Evolutionary conservation across 192 early-diverging fungal genomes (phyloP).

Genomic region (Backusella parvicylindrica): DNA sequence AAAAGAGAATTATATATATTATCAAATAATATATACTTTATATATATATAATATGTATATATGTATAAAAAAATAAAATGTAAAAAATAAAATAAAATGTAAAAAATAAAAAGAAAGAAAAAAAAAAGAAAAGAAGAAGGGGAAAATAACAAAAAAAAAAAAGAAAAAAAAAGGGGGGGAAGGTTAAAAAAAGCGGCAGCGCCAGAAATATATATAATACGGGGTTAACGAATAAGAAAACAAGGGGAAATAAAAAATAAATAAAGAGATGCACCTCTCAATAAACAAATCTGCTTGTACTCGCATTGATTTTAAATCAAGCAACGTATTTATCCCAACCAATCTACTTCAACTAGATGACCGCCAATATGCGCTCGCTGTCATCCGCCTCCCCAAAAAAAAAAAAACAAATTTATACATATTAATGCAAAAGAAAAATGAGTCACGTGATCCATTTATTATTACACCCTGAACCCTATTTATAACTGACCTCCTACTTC

Average conservation of each 20-base stretch:
- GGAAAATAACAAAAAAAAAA: slow-evolving; percentile 14
- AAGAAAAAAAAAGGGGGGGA: slow-evolving; percentile 1
- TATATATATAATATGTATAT: slow-evolving; percentile 9
- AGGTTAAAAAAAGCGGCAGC: background rate
- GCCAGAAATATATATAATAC: background rate
- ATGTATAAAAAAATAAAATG: background rate
- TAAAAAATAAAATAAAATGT: slow-evolving; percentile 8
- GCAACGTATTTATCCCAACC: background rate
- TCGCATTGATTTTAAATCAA: slow-evolving; percentile 1
- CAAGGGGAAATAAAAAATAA: slow-evolving; percentile 9
- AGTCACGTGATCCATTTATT: background rate
- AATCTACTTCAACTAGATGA: background rate
- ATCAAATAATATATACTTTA: background rate
- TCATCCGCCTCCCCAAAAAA: background rate
- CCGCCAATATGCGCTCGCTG: slow-evolving; percentile 3
- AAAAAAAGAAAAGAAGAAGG: background rate
- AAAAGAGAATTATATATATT: background rate
- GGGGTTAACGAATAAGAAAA: slow-evolving; percentile 6
- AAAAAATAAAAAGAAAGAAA: slow-evolving; percentile 12
- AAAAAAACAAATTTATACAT: slow-evolving; percentile 4
- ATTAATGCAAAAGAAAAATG: background rate
- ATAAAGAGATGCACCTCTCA: slow-evolving; percentile 1
- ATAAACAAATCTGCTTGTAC: slow-evolving; percentile 4
- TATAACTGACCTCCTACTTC: background rate
- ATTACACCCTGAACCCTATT: background rate